A percentile compares a stretch with the other conserved stretches of the same genome.
Evolutionary conservation across 2,329 filamentous ascomycete species (phyloP).

Genomic region (Trichoderma atroviride): DNA sequence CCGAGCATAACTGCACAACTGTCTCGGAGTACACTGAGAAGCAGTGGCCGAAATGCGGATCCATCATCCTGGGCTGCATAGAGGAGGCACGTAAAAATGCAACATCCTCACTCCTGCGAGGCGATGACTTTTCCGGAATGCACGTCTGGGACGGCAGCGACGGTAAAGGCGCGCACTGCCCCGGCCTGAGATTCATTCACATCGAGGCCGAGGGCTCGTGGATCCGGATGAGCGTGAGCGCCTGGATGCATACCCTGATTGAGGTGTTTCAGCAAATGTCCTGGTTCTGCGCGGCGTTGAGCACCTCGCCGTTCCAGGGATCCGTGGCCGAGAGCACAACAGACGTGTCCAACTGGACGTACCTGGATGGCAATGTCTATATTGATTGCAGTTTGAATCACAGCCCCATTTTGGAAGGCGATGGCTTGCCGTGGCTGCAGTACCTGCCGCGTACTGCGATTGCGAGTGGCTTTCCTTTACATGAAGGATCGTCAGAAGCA

Average conservation of each 20-base stretch:
- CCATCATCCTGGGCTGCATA: constrained; percentile 37
- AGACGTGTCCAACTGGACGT: constrained; percentile 39
- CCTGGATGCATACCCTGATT: constrained; percentile 41
- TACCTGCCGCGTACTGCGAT: constrained; percentile 38
- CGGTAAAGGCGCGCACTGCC: constrained; percentile 33
- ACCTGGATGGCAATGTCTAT: constrained; percentile 40
- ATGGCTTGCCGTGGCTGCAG: constrained; percentile 37
- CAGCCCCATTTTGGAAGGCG: constrained; percentile 35
- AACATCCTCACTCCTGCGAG: constrained; percentile 32
- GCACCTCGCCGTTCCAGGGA: constrained; percentile 40
- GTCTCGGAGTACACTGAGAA: constrained; percentile 39
- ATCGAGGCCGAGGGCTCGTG: constrained; percentile 41
- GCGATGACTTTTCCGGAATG: constrained; percentile 38
- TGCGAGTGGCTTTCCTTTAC: constrained; percentile 40
- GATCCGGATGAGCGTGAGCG: constrained; percentile 40
- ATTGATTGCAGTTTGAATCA: constrained; percentile 41
- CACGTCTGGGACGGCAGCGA: constrained; percentile 42
- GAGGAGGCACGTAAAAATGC: constrained; percentile 40
- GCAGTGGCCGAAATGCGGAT: constrained; percentile 41
- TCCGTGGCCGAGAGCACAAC: constrained; percentile 37
- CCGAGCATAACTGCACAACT: constrained; percentile 39
- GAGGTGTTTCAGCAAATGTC: constrained; percentile 44
- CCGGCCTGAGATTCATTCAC: constrained; percentile 40
- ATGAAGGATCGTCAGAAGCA: not conserved
- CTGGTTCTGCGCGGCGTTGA: constrained; percentile 42